Base-by-base conservation (phyloP, 2,329 filamentous ascomycete species). In the Zasmidium citrigriseum region DNA sequence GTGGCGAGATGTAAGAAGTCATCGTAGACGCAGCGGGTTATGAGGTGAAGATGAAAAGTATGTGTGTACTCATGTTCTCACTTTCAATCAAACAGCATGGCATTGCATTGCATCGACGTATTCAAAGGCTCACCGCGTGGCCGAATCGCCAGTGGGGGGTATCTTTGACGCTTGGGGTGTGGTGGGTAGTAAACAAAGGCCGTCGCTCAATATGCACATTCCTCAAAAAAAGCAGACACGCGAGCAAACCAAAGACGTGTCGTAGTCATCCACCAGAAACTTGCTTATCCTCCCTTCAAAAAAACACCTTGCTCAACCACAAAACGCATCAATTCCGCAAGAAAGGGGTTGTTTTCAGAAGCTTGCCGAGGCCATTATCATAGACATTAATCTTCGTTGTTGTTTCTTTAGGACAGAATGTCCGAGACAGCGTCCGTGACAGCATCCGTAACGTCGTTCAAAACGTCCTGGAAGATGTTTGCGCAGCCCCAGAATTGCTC, bases 1-100 rank as follows among this genome's bases (percentile, higher is more conserved):
- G 93, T 71, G 95, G 95, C 25, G 92, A 98, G 82, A 96, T 98
- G 92, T 98, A 22, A 41, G 18, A 16, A 46, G 16, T n/a, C 7
- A 21, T 38, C 29, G 10, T 38, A 10, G 29, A 24, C 10, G 34
- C 7, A n/a, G 34, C 34, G 16, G 7, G 14, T 16, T 41, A 9
- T 11, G 34, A 4, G 34, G 14, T 16, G 4, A n/a, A n/a, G 5
- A 41, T 41, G 34, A 34, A 34, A 34, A 34, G 27, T 41, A 41
- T 41, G 34, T 41, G 34, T 41, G 34, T 41, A n/a, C 34, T 41
- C 34, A 41, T 41, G 4, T 41, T 41, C 34, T 9, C n/a, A n/a
- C n/a, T n/a, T n/a, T n/a, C n/a, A n/a, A n/a, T n/a, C n/a, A n/a
- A n/a, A n/a, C n/a, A n/a, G n/a, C n/a, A n/a, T n/a, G n/a, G 27